phyloP scores from a whole-genome alignment of 2,329 filamentous ascomycete genomes.

The Penicillium sp. region DNA sequence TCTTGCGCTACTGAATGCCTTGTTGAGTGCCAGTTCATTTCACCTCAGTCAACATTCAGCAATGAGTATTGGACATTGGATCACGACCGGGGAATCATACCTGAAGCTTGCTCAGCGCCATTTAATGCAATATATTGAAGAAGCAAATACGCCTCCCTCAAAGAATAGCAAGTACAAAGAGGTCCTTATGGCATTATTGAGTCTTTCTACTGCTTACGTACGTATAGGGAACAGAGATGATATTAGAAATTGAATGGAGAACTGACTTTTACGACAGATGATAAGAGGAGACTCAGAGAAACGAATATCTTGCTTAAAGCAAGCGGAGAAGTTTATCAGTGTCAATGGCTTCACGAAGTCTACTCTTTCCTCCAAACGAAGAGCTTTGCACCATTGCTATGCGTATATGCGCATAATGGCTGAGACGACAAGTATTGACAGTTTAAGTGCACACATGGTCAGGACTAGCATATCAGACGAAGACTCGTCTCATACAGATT shows the following conservation, averaged over 20 bases:
- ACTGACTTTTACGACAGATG: conserved; percentile 9
- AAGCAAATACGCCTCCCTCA: not conserved
- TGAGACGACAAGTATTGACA: conserved; percentile 20
- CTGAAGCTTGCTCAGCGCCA: conserved; percentile 12
- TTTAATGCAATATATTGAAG: conserved; percentile 15
- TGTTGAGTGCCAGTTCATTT: conserved; percentile 20
- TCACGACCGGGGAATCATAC: conserved; percentile 5
- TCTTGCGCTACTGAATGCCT: conserved; percentile 15
- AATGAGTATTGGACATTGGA: conserved; percentile 2
- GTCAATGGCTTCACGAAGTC: conserved; percentile 16
- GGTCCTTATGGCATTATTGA: conserved; percentile 19
- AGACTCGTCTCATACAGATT: conserved; percentile 6
- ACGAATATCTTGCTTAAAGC: conserved; percentile 16
- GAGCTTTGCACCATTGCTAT: conserved; percentile 24
- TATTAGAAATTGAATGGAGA: conserved; percentile 6
- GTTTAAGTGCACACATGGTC: not conserved
- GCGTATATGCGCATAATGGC: conserved; percentile 28
- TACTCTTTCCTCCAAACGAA: conserved; percentile 17
- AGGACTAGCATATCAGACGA: not conserved
- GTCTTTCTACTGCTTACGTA: conserved; percentile 23
- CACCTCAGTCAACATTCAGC: conserved; percentile 15
- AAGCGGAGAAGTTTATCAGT: conserved; percentile 21
- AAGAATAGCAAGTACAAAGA: conserved; percentile 23
- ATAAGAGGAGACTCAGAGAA: conserved; percentile 19
- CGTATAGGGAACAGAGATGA: not conserved